phyloP scores from a whole-genome alignment of 2,329 filamentous ascomycete genomes.

The Arthroderma sp. region DNA sequence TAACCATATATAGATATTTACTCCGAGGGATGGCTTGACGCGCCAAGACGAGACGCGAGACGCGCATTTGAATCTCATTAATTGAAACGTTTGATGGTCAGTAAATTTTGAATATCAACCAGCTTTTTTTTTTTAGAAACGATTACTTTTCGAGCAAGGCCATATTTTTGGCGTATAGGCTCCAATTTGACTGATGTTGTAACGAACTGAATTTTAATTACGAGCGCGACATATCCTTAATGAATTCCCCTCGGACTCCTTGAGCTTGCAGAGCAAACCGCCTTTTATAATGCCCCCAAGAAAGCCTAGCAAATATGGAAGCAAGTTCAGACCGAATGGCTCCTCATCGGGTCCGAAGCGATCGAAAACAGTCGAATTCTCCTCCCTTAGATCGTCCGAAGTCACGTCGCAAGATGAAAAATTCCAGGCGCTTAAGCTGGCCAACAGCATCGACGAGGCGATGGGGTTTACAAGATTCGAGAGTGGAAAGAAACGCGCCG shows the following conservation, averaged over 20 bases:
- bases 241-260: too few species aligned
- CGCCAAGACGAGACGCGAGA: constrained; percentile 1
- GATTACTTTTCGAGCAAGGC: too few species aligned
- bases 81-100: too few species aligned
- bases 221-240: too few species aligned
- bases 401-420: constrained; percentile 86
- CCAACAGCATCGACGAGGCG: constrained; percentile 79
- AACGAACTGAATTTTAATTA: too few species aligned
- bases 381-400: constrained; percentile 61
- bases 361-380: constrained; percentile 67
- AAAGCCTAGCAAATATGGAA: constrained; percentile 53
- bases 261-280: too few species aligned
- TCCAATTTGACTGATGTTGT: too few species aligned
- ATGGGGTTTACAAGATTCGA: constrained; percentile 94
- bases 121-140: too few species aligned
- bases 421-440: constrained; percentile 69
- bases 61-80: not conserved
- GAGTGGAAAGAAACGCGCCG: constrained; percentile 66
- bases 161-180: too few species aligned
- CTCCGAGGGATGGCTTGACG: not conserved
- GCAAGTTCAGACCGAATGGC: constrained; percentile 34
- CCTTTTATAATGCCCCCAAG: constrained; percentile 14
- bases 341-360: constrained; percentile 38
- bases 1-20: not conserved
- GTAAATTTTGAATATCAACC: too few species aligned